These are phyloP conservation scores for Aspergillus unguis DNA, from an alignment of 2,329 filamentous ascomycete species.

Conservation along the genomic window DNA sequence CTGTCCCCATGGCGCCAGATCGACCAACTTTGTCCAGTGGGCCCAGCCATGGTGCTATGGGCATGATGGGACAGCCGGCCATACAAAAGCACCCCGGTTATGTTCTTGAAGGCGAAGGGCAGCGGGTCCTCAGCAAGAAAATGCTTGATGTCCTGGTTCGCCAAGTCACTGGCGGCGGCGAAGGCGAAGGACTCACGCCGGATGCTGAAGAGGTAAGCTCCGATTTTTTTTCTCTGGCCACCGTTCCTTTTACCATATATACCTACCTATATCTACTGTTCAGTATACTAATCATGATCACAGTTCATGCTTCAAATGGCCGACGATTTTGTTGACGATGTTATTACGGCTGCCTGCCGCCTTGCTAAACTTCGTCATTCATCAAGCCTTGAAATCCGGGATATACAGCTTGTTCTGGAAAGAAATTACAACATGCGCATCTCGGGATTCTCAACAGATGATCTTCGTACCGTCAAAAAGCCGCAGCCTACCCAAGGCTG, in stretches of 20 bases:
- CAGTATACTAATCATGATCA: constrained; percentile 10
- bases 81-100: constrained; percentile 77
- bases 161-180: constrained; percentile 80
- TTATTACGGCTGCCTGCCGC: constrained; percentile 81
- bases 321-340: constrained; percentile 91
- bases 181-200: constrained; percentile 75
- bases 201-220: constrained; percentile 86
- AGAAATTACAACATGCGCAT: constrained; percentile 87
- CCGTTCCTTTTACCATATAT: background rate
- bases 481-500: constrained; percentile 82
- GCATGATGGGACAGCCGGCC: constrained; percentile 83
- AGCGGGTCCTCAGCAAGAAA: constrained; percentile 94
- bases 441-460: constrained; percentile 90
- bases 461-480: constrained; percentile 90
- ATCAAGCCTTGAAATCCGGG: constrained; percentile 83
- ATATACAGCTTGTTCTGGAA: constrained; percentile 78
- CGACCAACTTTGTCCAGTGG: constrained; percentile 84
- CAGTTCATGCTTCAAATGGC: constrained; percentile 84
- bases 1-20: constrained; percentile 67
- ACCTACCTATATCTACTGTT: background rate
- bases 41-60: constrained; percentile 68
- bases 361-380: constrained; percentile 91
- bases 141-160: constrained; percentile 93
- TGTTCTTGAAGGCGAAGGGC: constrained; percentile 85
- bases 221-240: constrained; percentile 2